A percentile compares a stretch with the other conserved stretches of the same genome.
These are phyloP conservation scores for Elymus sibiricus DNA, from an alignment of 176 grass and related monocot species.

Conservation along the genomic window DNA sequence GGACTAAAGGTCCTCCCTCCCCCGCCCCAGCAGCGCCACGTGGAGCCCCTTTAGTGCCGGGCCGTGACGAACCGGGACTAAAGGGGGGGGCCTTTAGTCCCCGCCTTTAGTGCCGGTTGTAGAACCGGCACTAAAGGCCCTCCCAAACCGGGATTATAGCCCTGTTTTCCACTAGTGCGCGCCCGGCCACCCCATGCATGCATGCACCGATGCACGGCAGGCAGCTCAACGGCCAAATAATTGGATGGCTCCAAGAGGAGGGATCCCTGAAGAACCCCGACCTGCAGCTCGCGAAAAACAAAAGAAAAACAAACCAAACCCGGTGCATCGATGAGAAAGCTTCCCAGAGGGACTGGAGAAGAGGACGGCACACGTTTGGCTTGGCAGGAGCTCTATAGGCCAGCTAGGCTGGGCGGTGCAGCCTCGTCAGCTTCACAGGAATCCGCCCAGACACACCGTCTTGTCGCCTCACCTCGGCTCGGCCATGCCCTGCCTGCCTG, in stretches of 20 bases:
- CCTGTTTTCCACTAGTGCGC: too few species aligned
- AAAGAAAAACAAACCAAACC: background rate
- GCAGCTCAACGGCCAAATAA: background rate
- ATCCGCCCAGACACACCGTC: background rate
- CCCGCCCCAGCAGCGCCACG: too few species aligned
- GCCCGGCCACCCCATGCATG: background rate
- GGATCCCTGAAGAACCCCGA: background rate
- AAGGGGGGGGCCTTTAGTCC: too few species aligned
- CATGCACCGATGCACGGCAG: background rate
- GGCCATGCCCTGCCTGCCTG: conserved; percentile 21
- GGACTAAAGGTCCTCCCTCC: too few species aligned
- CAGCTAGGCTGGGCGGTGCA: background rate
- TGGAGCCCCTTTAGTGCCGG: too few species aligned
- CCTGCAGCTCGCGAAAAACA: background rate
- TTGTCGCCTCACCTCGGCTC: conserved; percentile 21
- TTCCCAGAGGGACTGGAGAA: background rate
- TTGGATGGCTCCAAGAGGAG: background rate
- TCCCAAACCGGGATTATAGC: too few species aligned
- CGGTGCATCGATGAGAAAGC: background rate
- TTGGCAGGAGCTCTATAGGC: background rate
- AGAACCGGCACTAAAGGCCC: too few species aligned
- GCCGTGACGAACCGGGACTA: too few species aligned
- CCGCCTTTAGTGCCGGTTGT: too few species aligned
- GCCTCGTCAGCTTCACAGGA: background rate
- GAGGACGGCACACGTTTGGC: background rate